Conservation (phyloP, 192 early-diverging fungal genomes). For the Entomortierella lignicola region DNA sequence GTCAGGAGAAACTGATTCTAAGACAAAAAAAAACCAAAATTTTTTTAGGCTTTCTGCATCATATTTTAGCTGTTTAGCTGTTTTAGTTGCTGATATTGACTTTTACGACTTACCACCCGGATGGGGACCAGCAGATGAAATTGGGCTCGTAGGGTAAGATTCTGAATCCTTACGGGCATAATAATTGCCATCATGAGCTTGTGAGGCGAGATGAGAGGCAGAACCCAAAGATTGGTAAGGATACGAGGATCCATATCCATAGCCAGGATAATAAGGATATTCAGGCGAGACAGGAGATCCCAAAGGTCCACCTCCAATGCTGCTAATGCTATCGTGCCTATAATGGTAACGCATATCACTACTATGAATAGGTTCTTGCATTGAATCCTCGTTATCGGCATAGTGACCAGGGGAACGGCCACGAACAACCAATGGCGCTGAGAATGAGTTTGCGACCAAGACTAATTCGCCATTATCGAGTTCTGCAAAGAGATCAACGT, state of each 20-base stretch:
- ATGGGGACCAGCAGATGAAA: slow-evolving; percentile 26
- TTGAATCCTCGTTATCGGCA: slow-evolving; percentile 67
- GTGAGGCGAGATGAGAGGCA: slow-evolving; percentile 44
- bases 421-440: slow-evolving; percentile 89
- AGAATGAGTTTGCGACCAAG: slow-evolving; percentile 76
- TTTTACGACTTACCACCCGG: slow-evolving; percentile 5
- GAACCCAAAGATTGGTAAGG: slow-evolving; percentile 43
- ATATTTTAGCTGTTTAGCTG: too few relatives aligned
- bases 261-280: slow-evolving; percentile 35
- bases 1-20: slow-evolving; percentile 42
- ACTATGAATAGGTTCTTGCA: slow-evolving; percentile 3
- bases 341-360: slow-evolving; percentile 21
- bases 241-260: slow-evolving; percentile 37
- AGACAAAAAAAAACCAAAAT: background rate
- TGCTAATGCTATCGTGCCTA: slow-evolving; percentile 50
- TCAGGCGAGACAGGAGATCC: slow-evolving; percentile 23
- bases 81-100: too few relatives aligned
- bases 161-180: slow-evolving; percentile 38
- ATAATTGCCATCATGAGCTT: slow-evolving; percentile 19
- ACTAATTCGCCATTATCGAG: slow-evolving; percentile 66
- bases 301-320: slow-evolving; percentile 23
- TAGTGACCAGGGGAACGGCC: slow-evolving; percentile 97
- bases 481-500: slow-evolving; percentile 82
- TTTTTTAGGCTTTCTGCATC: background rate
- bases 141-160: slow-evolving; percentile 42